Base-by-base conservation (phyloP, 371 early-diverging fungal species). In the Mucor ambiguus region DNA sequence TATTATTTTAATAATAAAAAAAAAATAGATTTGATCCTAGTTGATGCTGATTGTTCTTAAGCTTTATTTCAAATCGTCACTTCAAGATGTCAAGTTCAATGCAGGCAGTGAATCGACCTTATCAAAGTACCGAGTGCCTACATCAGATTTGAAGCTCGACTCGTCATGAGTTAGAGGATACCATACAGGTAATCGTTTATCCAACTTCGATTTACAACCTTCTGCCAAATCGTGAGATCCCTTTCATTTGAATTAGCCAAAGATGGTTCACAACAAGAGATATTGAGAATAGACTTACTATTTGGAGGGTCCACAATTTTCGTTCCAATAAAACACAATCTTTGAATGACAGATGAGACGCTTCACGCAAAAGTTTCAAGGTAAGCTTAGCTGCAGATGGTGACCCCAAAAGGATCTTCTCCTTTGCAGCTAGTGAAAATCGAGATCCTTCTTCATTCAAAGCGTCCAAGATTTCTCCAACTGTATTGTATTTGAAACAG, bases 311-410 rank as follows among this genome's bases (percentile, higher is more conserved):
- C 26, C 79, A 90, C 48, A 95, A 69, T 18, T 80, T 78, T 62
- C 87, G 89, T 75, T 96, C 97, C 86, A 91, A 85, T 46, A 79
- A 64, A 66, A 95, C 87, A 52, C 59, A 52, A 16, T 60, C 60
- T 29, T 32, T 37, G 16, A 60, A 44, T 5, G 78, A 73, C 69
- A 86, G 60, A 28, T 80, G 68, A 52, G 67, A 70, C 6, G 92
- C 96, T 18, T 72, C 69, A 20, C 93, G 84, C 52, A 95, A 78
- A 74, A 89, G 87, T 63, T 83, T 81, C 26, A 93, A 78, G 5
- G 93, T 92, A 32, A 95, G 84, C 76, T 93, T 93, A 71, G 94
- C 76, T 59, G 90, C 88, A 8, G 91, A 89, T 1, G 96, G 95
- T 12, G 95, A 94, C 73, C 88, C 75, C 22, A 54, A 57, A 49